Conservation (phyloP, 495 filamentous ascomycete species). For the Aspergillus incahuasiensis region DNA sequence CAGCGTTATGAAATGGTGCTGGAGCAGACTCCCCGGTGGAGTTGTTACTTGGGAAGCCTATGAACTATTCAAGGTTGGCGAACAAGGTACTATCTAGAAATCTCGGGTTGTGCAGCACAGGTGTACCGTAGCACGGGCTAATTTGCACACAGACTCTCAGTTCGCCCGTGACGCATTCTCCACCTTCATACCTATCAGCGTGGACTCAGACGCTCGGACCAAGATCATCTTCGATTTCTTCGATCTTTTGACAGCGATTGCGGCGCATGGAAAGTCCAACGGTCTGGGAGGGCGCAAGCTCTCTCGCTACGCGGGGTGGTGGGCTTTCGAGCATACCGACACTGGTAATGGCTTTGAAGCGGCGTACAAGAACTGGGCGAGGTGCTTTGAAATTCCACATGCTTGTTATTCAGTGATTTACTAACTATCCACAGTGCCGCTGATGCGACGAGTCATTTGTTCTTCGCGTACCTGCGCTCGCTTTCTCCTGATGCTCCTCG, state of each 20-base stretch:
- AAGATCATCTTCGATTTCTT: constrained; percentile 96
- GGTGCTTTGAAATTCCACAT: constrained; percentile 30
- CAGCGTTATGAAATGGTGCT: constrained; percentile 97
- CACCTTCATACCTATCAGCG: constrained; percentile 92
- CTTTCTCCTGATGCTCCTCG: constrained; percentile 71
- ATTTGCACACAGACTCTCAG: constrained; percentile 64
- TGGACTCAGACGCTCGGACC: constrained; percentile 79
- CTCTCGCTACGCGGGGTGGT: constrained; percentile 94
- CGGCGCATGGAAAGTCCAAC: constrained; percentile 84
- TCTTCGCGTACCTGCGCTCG: constrained; percentile 94
- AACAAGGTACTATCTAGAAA: constrained; percentile 60
- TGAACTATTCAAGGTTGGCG: constrained; percentile 90
- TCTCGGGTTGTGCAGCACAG: neutral
- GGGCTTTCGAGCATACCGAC: constrained; percentile 92
- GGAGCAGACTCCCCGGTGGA: constrained; percentile 87
- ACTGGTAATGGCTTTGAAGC: constrained; percentile 89
- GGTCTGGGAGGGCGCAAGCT: constrained; percentile 91
- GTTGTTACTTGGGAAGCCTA: constrained; percentile 97
- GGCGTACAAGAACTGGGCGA: constrained; percentile 82
- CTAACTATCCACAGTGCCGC: constrained; percentile 61
- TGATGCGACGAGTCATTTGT: constrained; percentile 92
- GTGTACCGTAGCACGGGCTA: neutral
- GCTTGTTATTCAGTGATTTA: constrained; percentile 1
- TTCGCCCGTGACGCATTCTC: constrained; percentile 90
- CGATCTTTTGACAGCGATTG: constrained; percentile 79